phyloP scores from a whole-genome alignment of 768 basidiomycete genomes.

The Pilatotrama ljubarskyi region DNA sequence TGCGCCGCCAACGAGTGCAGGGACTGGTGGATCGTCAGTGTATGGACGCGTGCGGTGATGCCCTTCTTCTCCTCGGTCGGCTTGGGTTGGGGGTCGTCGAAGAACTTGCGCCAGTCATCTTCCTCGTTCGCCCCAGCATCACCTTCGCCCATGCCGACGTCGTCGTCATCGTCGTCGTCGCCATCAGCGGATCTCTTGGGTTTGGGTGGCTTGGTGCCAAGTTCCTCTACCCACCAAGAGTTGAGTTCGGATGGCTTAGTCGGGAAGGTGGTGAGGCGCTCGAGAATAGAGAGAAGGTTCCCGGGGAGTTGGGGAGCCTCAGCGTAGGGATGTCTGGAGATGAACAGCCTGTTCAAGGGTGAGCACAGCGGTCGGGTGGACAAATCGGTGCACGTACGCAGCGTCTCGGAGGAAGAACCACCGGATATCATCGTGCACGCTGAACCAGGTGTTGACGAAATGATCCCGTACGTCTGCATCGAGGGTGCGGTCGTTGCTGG shows the following conservation, averaged over 20 bases:
- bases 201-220: constrained; percentile 50
- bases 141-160: constrained; percentile 36
- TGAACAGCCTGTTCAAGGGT: constrained; percentile 30
- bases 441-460: constrained; percentile 74
- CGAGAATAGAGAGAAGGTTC: constrained; percentile 37
- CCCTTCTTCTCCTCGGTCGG: constrained; percentile 35
- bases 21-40: constrained; percentile 73
- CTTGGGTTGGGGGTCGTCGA: constrained; percentile 56
- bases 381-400: constrained; percentile 46
- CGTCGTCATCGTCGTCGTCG: constrained; percentile 31
- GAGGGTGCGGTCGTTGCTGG: constrained; percentile 37
- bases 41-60: constrained; percentile 50
- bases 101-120: constrained; percentile 83
- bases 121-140: constrained; percentile 34
- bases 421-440: constrained; percentile 77
- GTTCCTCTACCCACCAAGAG: constrained; percentile 76
- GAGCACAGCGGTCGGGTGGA: not conserved
- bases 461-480: constrained; percentile 60
- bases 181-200: constrained; percentile 6
- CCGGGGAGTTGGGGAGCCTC: constrained; percentile 31
- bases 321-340: constrained; percentile 33
- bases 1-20: constrained; percentile 78
- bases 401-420: constrained; percentile 89
- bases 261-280: constrained; percentile 69
- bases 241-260: constrained; percentile 67